These are phyloP conservation scores for Pyricularia sp. DNA, from an alignment of 2,329 filamentous ascomycete genomes.

Conservation along the genomic window DNA sequence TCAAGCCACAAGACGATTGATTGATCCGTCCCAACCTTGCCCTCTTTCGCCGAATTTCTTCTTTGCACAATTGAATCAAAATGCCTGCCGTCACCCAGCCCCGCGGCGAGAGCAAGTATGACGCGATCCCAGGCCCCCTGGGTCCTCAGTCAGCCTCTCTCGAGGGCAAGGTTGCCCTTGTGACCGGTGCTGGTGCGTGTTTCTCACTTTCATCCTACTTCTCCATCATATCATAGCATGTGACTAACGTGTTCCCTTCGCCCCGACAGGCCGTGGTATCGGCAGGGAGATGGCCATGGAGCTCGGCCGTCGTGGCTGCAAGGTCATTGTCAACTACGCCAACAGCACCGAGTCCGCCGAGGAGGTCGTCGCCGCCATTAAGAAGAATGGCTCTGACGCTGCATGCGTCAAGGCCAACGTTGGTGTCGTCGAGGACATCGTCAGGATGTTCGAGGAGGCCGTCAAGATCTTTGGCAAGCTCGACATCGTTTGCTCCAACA, in stretches of 20 bases:
- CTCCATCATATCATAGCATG: background rate
- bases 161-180: constrained; percentile 17
- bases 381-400: constrained; percentile 13
- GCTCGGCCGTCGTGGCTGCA: constrained; percentile 18
- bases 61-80: constrained; percentile 4
- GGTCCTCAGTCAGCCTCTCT: constrained; percentile 18
- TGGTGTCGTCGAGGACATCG: constrained; percentile 19
- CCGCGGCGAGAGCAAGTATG: constrained; percentile 17
- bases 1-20: background rate
- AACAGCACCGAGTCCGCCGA: constrained; percentile 14
- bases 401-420: constrained; percentile 23
- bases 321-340: constrained; percentile 24
- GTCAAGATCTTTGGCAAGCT: constrained; percentile 48
- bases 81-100: constrained; percentile 14
- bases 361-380: constrained; percentile 13
- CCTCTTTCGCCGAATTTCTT: background rate
- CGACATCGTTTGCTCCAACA: constrained; percentile 52
- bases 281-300: constrained; percentile 50
- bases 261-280: constrained; percentile 39
- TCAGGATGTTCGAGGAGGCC: constrained; percentile 33
- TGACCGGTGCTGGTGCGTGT: constrained; percentile 16
- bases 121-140: constrained; percentile 21
- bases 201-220: background rate
- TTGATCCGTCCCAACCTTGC: background rate
- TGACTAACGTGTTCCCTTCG: background rate